These are phyloP conservation scores for Monosporascus sp. DNA, from an alignment of 2,329 filamentous ascomycete species.

Conservation along the genomic window DNA sequence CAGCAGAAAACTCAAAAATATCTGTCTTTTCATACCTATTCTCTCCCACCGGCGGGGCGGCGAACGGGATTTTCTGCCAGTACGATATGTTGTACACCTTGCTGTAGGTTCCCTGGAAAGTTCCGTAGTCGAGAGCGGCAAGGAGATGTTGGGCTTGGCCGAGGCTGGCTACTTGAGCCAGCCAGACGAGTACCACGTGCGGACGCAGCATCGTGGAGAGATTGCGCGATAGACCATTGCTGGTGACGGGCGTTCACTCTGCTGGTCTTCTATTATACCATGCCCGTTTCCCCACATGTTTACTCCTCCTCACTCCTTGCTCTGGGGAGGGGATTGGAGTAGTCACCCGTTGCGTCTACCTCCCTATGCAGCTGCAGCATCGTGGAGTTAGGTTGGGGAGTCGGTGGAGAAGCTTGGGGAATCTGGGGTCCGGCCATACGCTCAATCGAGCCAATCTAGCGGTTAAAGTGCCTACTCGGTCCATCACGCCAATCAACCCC, in stretches of 20 bases:
- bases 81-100: constrained; percentile 51
- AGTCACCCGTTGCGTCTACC: background rate
- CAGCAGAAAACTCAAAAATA: too few species aligned
- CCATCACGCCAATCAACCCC: background rate
- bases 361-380: background rate
- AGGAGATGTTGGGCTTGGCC: constrained; percentile 24
- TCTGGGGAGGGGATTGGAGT: background rate
- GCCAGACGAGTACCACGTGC: background rate
- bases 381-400: background rate
- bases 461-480: background rate
- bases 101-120: constrained; percentile 48
- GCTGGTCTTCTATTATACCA: background rate
- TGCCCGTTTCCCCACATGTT: background rate
- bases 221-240: background rate
- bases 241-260: background rate
- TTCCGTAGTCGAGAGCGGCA: constrained; percentile 42
- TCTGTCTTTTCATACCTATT: constrained; percentile 29
- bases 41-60: constrained; percentile 49
- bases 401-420: background rate
- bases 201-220: background rate
- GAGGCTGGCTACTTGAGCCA: constrained; percentile 1
- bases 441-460: background rate
- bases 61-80: constrained; percentile 57
- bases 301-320: background rate
- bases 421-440: background rate